Conservation (phyloP, 305 asterid genomes). For the Fraxinus ornus region DNA sequence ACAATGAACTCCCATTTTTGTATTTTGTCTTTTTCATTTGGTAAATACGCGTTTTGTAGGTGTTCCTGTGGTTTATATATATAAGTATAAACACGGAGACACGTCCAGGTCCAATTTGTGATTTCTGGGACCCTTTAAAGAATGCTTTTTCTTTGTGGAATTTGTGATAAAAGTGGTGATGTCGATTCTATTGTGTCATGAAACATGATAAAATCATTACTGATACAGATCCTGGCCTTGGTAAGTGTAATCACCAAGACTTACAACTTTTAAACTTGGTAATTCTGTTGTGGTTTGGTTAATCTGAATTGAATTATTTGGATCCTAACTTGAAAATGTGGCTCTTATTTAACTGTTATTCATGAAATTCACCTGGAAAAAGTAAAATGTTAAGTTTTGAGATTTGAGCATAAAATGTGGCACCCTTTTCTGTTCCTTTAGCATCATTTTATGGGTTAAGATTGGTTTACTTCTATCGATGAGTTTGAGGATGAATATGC, state of each 20-base stretch:
- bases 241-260: constrained; percentile 28
- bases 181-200: constrained; percentile 31
- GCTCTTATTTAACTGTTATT: not conserved
- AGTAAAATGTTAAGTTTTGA: not conserved
- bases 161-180: constrained; percentile 27
- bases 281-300: not conserved
- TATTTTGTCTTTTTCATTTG: not conserved
- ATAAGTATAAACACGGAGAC: no score
- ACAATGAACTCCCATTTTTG: not conserved
- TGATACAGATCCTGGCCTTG: constrained; percentile 90
- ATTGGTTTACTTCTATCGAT: not conserved
- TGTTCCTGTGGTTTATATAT: not conserved
- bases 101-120: not conserved
- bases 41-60: not conserved
- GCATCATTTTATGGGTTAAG: no score
- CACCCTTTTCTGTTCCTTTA: not conserved
- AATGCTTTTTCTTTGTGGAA: not conserved
- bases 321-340: not conserved
- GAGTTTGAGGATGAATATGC: no score
- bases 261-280: not conserved
- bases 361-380: not conserved
- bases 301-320: not conserved
- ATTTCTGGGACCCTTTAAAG: constrained; percentile 15
- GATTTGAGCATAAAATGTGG: not conserved
- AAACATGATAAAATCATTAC: constrained; percentile 57